These are phyloP conservation scores for Penicillium griseofulvum DNA, from an alignment of 2,329 filamentous ascomycete species.

Conservation along the genomic window DNA sequence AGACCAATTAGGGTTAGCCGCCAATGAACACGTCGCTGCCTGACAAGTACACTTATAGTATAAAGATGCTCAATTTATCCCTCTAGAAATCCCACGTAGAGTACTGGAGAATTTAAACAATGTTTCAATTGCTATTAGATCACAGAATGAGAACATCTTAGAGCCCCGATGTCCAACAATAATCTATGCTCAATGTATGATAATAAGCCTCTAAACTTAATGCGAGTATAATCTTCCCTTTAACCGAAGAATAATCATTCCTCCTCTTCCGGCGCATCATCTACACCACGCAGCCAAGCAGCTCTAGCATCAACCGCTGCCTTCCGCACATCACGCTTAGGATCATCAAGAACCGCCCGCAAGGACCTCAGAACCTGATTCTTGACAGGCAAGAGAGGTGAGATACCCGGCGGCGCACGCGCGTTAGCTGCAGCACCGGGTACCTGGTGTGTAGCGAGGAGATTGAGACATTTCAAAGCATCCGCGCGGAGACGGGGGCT, in stretches of 20 bases:
- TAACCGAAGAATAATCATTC: conserved; percentile 34
- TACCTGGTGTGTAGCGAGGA: conserved; percentile 34
- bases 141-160: background rate
- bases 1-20: background rate
- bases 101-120: background rate
- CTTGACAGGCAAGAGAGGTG: conserved; percentile 56
- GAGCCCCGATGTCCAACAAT: background rate
- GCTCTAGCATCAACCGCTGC: conserved; percentile 61
- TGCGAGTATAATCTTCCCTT: background rate
- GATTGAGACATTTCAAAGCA: conserved; percentile 38
- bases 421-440: conserved; percentile 22
- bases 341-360: conserved; percentile 58
- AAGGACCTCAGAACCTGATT: conserved; percentile 57
- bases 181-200: background rate
- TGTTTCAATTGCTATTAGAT: background rate
- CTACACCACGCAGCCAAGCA: conserved; percentile 58
- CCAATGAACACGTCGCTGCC: background rate
- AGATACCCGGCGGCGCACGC: conserved; percentile 30
- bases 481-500: conserved; percentile 33
- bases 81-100: background rate
- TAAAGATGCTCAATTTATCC: background rate
- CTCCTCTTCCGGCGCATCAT: conserved; percentile 59
- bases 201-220: background rate
- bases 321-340: conserved; percentile 60
- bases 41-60: background rate